Conservation (phyloP, 805 yeast species). For the Metschnikowia koreensis region DNA sequence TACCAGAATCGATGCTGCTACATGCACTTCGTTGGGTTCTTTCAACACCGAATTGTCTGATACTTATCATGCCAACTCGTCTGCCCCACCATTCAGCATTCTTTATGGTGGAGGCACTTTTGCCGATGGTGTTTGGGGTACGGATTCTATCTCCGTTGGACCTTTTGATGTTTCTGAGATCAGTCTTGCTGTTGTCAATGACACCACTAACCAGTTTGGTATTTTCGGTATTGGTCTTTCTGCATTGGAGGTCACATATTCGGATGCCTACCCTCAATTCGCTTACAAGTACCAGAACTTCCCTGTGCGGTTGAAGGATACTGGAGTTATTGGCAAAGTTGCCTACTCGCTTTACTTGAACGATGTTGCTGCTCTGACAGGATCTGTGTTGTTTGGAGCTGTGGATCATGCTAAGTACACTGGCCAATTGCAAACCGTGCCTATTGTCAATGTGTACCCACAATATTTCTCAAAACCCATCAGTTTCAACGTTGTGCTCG, state of each 20-base stretch:
- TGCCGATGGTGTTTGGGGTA: neutral
- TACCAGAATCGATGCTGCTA: conserved; percentile 10
- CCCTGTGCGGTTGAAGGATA: conserved; percentile 40
- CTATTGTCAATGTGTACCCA: conserved; percentile 38
- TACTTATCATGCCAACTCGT: neutral
- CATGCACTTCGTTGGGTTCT: neutral
- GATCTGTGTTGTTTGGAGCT: conserved; percentile 18
- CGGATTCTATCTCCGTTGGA: neutral
- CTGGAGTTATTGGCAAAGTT: conserved; percentile 54
- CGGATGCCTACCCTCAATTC: neutral
- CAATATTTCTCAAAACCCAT: conserved; percentile 30
- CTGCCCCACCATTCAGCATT: conserved; percentile 21
- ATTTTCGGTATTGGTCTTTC: neutral
- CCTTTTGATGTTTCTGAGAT: neutral
- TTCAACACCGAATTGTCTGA: neutral
- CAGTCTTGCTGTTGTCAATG: neutral
- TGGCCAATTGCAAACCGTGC: conserved; percentile 31
- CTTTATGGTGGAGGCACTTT: neutral
- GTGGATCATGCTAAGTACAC: conserved; percentile 13
- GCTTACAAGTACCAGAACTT: neutral
- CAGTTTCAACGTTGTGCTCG: conserved; percentile 49
- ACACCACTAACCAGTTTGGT: neutral
- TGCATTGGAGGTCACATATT: neutral
- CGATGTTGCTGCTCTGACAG: conserved; percentile 15
- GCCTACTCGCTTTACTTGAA: conserved; percentile 63